These are phyloP conservation scores for Pterocarpus santalinus DNA, from an alignment of 306 rosid species.

Conservation along the genomic window DNA sequence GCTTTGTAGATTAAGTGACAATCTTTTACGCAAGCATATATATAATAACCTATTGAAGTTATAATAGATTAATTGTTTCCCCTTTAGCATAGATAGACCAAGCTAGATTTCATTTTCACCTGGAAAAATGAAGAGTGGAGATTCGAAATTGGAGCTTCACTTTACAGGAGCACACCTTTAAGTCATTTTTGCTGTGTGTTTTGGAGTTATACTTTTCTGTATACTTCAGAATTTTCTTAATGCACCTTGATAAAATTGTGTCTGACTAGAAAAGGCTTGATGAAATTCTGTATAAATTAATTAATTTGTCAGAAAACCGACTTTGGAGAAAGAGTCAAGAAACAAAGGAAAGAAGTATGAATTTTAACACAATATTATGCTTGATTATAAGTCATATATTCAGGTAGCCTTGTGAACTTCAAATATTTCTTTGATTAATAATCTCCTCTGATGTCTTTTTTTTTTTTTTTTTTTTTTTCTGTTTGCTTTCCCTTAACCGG, in stretches of 20 bases:
- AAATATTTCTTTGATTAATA: no score
- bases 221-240: background rate
- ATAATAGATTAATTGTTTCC: background rate
- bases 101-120: background rate
- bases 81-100: background rate
- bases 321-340: constrained; percentile 14
- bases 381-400: no score
- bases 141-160: background rate
- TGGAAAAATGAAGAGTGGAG: background rate
- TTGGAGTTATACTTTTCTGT: background rate
- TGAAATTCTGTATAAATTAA: background rate
- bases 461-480: no score
- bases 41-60: background rate
- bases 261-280: background rate
- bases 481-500: background rate
- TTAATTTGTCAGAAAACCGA: constrained; percentile 14
- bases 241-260: background rate
- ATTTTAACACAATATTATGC: no score
- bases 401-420: no score
- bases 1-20: background rate
- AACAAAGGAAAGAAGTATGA: background rate
- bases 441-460: no score
- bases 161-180: background rate
- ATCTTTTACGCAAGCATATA: background rate
- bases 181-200: background rate